phyloP scores from a whole-genome alignment of 805 yeast species.

The Candida tibetensis region DNA sequence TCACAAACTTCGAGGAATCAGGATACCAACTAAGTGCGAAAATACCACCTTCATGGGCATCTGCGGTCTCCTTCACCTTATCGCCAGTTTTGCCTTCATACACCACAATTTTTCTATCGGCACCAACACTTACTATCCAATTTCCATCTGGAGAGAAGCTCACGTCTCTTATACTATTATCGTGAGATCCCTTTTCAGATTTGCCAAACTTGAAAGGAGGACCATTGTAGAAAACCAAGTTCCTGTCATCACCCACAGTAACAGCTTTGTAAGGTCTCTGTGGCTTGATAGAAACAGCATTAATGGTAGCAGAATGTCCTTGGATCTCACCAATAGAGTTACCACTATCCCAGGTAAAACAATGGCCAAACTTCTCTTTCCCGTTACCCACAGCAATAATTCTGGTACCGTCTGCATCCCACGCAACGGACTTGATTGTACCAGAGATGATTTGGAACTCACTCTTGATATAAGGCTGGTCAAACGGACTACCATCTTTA shows the following conservation, averaged over 20 bases:
- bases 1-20: conserved; percentile 57
- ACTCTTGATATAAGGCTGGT: conserved; percentile 62
- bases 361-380: conserved; percentile 85
- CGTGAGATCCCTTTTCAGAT: conserved; percentile 70
- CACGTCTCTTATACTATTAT: conserved; percentile 77
- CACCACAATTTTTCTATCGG: conserved; percentile 72
- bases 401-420: conserved; percentile 89
- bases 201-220: conserved; percentile 89
- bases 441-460: conserved; percentile 81
- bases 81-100: conserved; percentile 92
- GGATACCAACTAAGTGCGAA: conserved; percentile 70
- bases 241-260: conserved; percentile 87
- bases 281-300: conserved; percentile 80
- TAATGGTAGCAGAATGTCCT: conserved; percentile 83
- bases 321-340: conserved; percentile 95
- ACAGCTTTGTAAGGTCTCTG: conserved; percentile 90
- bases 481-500: conserved; percentile 22
- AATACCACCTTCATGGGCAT: conserved; percentile 76
- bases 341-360: conserved; percentile 91
- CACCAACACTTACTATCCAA: conserved; percentile 73
- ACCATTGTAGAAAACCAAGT: conserved; percentile 80
- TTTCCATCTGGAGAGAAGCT: conserved; percentile 80
- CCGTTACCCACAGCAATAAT: conserved; percentile 95
- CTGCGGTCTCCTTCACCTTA: conserved; percentile 47
- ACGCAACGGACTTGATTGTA: conserved; percentile 74